phyloP scores from a whole-genome alignment of 2,329 filamentous ascomycete genomes.

The Pseudogymnoascus sp. region DNA sequence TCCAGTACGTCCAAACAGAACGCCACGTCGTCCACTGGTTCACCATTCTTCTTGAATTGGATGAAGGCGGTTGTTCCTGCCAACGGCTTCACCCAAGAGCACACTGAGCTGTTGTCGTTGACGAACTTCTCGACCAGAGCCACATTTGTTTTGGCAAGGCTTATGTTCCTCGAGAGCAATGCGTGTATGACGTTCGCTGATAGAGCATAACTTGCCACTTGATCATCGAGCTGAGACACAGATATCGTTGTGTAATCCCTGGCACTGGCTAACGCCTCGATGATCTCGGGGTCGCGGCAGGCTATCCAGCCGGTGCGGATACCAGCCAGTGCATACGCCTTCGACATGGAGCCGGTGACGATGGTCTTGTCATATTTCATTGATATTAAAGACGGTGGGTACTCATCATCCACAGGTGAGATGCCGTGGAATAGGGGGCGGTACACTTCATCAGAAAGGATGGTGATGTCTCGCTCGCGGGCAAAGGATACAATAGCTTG shows the following conservation, averaged over 20 bases:
- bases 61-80: conserved; percentile 78
- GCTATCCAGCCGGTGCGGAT: conserved; percentile 80
- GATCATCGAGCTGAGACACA: conserved; percentile 76
- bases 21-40: conserved; percentile 60
- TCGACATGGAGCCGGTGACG: conserved; percentile 74
- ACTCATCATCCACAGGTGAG: conserved; percentile 32
- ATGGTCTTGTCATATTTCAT: conserved; percentile 66
- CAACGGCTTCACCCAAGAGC: conserved; percentile 65
- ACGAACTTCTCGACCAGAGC: conserved; percentile 61
- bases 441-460: conserved; percentile 78
- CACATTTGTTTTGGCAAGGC: conserved; percentile 61
- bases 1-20: conserved; percentile 64
- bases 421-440: conserved; percentile 66
- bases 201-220: conserved; percentile 69
- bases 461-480: conserved; percentile 51
- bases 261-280: conserved; percentile 56
- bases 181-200: conserved; percentile 55
- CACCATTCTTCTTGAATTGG: conserved; percentile 54
- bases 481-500: conserved; percentile 58
- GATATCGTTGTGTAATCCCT: conserved; percentile 83
- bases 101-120: conserved; percentile 53
- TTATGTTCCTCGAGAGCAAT: conserved; percentile 56
- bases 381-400: conserved; percentile 62
- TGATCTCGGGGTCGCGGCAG: conserved; percentile 53
- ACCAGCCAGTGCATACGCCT: conserved; percentile 76